phyloP scores from a whole-genome alignment of 2,329 filamentous ascomycete species.

The Colletotrichum karsti region DNA sequence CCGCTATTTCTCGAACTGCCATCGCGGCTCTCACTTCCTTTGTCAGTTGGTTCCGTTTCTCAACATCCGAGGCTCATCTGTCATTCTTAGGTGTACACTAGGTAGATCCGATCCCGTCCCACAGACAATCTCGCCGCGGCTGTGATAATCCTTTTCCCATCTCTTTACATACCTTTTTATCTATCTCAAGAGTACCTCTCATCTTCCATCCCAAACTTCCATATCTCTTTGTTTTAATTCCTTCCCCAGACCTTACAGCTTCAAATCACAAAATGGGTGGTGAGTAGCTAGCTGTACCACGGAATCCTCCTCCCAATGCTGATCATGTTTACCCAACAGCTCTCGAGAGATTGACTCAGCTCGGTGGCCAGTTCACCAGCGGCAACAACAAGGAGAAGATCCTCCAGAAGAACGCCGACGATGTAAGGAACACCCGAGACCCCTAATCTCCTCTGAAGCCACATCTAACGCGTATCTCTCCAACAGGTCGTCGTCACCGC shows the following conservation, averaged over 20 bases:
- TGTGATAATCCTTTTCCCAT: not conserved
- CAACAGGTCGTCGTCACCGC: conserved; percentile 87
- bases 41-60: not conserved
- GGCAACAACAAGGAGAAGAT: conserved; percentile 62
- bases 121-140: not conserved
- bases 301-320: not conserved
- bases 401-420: conserved; percentile 72
- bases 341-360: conserved; percentile 65
- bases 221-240: not conserved
- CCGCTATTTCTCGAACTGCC: conserved; percentile 4
- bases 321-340: conserved; percentile 44
- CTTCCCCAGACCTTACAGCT: conserved; percentile 4
- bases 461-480: conserved; percentile 34
- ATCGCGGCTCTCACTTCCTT: conserved; percentile 1
- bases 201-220: not conserved
- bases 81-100: too few species aligned
- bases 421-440: conserved; percentile 51
- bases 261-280: conserved; percentile 44
- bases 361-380: conserved; percentile 68
- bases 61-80: conserved; percentile 28
- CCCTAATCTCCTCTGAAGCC: not conserved
- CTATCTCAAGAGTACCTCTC: too few species aligned
- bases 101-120: conserved; percentile 18
- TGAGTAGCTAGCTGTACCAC: conserved; percentile 33
- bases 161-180: conserved; percentile 5